A percentile compares a stretch with the other conserved stretches of the same genome.
phyloP scores from a whole-genome alignment of 1,139 yeast genomes.

The Yarrowia galli region DNA sequence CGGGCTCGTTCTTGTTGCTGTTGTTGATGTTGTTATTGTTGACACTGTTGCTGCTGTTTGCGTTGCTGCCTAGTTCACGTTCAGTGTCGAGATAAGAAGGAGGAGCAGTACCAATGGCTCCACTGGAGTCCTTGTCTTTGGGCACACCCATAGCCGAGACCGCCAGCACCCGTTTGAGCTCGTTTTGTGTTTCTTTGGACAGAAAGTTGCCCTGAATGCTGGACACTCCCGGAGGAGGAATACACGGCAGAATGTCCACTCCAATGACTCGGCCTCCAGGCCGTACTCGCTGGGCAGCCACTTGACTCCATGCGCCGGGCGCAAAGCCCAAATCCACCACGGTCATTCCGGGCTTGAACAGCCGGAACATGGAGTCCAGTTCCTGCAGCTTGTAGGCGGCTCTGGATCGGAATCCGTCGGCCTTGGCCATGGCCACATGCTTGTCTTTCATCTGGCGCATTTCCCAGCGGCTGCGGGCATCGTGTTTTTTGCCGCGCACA shows the following conservation, averaged over 20 bases:
- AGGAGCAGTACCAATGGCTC: slow-evolving; percentile 30
- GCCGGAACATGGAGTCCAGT: slow-evolving; percentile 65
- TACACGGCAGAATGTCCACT: slow-evolving; percentile 78
- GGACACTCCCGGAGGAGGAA: slow-evolving; percentile 81
- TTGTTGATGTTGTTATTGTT: too few relatives aligned
- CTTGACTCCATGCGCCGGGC: slow-evolving; percentile 96
- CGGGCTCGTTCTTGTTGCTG: background rate
- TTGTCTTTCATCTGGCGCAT: slow-evolving; percentile 70
- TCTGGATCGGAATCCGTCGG: slow-evolving; percentile 71
- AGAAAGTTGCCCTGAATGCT: slow-evolving; percentile 87
- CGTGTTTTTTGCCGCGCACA: slow-evolving; percentile 39
- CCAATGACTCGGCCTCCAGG: slow-evolving; percentile 77
- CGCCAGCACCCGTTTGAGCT: slow-evolving; percentile 62
- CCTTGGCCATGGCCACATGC: slow-evolving; percentile 70
- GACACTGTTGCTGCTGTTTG: too few relatives aligned
- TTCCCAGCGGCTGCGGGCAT: slow-evolving; percentile 77
- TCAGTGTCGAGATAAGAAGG: slow-evolving; percentile 39
- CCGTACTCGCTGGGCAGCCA: slow-evolving; percentile 66
- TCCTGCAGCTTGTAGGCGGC: slow-evolving; percentile 85
- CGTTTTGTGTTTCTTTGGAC: slow-evolving; percentile 68
- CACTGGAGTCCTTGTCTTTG: slow-evolving; percentile 40
- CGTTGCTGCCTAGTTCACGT: slow-evolving; percentile 4
- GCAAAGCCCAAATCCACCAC: slow-evolving; percentile 92
- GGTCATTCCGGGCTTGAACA: slow-evolving; percentile 64
- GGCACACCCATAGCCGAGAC: slow-evolving; percentile 38